Evolutionary conservation across 257 asterid genomes (phyloP).

Genomic region (Solanum gandarillasii): DNA sequence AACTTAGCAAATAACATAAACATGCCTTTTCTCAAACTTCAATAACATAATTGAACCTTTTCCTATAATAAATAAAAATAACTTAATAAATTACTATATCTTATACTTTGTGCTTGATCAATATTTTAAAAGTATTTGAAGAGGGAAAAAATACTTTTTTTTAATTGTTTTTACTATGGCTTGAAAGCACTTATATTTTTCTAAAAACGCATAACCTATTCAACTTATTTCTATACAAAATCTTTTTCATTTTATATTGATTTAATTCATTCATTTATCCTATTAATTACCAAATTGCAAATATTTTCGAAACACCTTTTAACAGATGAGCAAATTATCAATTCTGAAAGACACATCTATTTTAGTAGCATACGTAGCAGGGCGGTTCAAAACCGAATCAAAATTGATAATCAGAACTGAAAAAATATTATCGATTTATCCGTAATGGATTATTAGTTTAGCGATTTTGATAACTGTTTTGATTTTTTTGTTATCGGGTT

Average conservation of each 20-base stretch:
- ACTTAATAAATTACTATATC: background rate
- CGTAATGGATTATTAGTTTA: no score
- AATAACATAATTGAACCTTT: no score
- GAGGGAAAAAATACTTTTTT: no score
- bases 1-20: no score
- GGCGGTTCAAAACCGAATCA: no score
- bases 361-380: background rate
- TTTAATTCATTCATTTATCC: no score
- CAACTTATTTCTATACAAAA: background rate
- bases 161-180: background rate
- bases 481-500: no score
- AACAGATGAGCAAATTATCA: background rate
- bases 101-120: background rate
- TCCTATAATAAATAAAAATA: no score
- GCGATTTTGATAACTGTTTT: no score
- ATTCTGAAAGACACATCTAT: background rate
- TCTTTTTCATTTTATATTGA: background rate
- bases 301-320: background rate
- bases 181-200: background rate
- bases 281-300: background rate
- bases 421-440: no score
- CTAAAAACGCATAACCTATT: background rate
- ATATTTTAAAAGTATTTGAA: background rate
- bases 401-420: no score
- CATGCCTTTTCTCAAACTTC: no score